These are phyloP conservation scores for Pichia thaimueangensis DNA, from an alignment of 805 yeast species.

Conservation along the genomic window DNA sequence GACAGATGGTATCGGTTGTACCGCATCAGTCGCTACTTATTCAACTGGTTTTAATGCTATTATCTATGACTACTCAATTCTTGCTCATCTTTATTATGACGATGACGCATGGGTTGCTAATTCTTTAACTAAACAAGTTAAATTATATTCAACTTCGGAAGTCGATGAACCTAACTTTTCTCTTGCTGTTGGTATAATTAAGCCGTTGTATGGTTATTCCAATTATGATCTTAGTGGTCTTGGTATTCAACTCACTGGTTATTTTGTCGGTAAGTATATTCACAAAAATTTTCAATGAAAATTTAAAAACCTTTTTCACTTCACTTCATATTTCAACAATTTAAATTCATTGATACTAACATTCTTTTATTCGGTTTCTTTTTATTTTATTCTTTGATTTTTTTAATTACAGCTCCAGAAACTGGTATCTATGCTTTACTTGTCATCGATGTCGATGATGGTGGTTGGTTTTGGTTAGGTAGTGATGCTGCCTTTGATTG, in stretches of 20 bases:
- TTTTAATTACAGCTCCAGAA: conserved; percentile 21
- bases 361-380: no score
- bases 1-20: conserved; percentile 6
- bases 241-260: no score
- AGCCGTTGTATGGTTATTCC: no score
- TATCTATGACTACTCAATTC: conserved; percentile 4
- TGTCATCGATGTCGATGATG: conserved; percentile 24
- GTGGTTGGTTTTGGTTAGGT: conserved; percentile 27
- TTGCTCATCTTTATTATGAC: conserved; percentile 6
- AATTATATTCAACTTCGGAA: conserved; percentile 2
- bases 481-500: conserved; percentile 31
- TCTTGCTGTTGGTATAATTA: not conserved
- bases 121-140: not conserved
- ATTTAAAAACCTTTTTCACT: no score
- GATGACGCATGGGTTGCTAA: conserved; percentile 6
- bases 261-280: no score
- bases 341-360: no score
- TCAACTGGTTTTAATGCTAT: conserved; percentile 9
- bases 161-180: conserved; percentile 7
- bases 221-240: no score
- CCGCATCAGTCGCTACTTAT: conserved; percentile 4
- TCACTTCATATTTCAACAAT: no score
- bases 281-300: no score
- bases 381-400: no score
- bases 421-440: conserved; percentile 25